Evolutionary conservation across 495 filamentous ascomycete genomes (phyloP).

Genomic region (Aspergillus nanangensis): DNA sequence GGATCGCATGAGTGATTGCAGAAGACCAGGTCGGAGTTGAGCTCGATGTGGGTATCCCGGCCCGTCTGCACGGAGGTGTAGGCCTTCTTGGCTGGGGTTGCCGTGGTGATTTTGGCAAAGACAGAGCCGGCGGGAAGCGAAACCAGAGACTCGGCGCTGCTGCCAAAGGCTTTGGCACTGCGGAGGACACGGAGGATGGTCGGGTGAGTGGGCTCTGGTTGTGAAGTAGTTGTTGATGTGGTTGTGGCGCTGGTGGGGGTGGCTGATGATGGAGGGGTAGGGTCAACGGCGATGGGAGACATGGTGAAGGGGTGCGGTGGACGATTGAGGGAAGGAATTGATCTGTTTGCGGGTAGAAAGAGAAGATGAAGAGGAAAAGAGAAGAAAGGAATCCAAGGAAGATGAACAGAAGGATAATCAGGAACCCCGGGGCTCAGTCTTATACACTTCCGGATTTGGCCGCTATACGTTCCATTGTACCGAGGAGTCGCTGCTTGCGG

Average conservation of each 20-base stretch:
- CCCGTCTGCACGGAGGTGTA: slow-evolving; percentile 69
- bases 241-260: slow-evolving; percentile 6
- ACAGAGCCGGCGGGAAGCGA: slow-evolving; percentile 59
- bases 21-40: slow-evolving; percentile 71
- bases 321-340: background rate
- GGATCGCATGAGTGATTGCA: slow-evolving; percentile 73
- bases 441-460: background rate
- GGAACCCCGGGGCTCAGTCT: background rate
- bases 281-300: slow-evolving; percentile 16
- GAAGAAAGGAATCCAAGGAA: background rate
- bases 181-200: slow-evolving; percentile 29
- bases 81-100: slow-evolving; percentile 55
- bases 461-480: background rate
- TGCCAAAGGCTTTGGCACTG: slow-evolving; percentile 47
- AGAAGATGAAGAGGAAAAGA: background rate
- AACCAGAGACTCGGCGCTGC: slow-evolving; percentile 57
- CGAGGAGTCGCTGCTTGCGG: background rate
- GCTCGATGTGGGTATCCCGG: slow-evolving; percentile 58
- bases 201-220: slow-evolving; percentile 31
- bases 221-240: slow-evolving; percentile 4
- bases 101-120: slow-evolving; percentile 46
- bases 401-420: background rate
- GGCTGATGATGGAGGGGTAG: background rate
- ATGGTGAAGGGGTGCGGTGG: slow-evolving; percentile 4
- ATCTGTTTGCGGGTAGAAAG: background rate